A percentile compares a stretch with the other conserved stretches of the same genome.
Conservation (phyloP, 1,284 basidiomycete species). For the Ganoderma leucocontextum region DNA sequence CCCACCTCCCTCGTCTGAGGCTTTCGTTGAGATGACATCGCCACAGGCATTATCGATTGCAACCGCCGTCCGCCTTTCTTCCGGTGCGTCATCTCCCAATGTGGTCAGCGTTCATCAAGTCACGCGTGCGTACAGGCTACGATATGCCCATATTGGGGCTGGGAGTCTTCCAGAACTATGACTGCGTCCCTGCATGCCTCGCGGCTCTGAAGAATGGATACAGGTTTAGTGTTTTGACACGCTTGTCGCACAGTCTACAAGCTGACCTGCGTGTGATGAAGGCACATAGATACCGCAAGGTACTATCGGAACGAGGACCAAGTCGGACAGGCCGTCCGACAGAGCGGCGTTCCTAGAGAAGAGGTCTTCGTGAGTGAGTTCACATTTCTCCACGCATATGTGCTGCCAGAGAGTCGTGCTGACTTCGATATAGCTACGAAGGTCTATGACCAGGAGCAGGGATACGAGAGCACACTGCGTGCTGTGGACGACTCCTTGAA, state of each 20-base stretch:
- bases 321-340: slow-evolving; percentile 64
- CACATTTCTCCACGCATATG: no score
- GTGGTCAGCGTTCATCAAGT: neutral
- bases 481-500: slow-evolving; percentile 34
- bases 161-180: slow-evolving; percentile 80
- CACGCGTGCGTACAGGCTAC: slow-evolving; percentile 10
- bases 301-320: slow-evolving; percentile 77
- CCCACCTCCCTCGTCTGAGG: neutral
- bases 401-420: neutral
- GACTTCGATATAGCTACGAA: slow-evolving; percentile 28
- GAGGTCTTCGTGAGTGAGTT: slow-evolving; percentile 75
- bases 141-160: slow-evolving; percentile 79
- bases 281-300: slow-evolving; percentile 77
- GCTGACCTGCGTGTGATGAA: slow-evolving; percentile 26
- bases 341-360: slow-evolving; percentile 57
- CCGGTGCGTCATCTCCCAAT: slow-evolving; percentile 14
- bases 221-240: slow-evolving; percentile 28
- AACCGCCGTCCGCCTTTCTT: slow-evolving; percentile 22
- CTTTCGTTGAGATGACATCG: neutral
- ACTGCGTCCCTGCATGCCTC: slow-evolving; percentile 62
- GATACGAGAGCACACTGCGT: slow-evolving; percentile 30
- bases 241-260: neutral
- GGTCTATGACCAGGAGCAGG: slow-evolving; percentile 31
- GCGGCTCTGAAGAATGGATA: slow-evolving; percentile 78
- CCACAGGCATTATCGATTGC: slow-evolving; percentile 13